phyloP scores from a whole-genome alignment of 768 basidiomycete species.

The Mycena maculata region DNA sequence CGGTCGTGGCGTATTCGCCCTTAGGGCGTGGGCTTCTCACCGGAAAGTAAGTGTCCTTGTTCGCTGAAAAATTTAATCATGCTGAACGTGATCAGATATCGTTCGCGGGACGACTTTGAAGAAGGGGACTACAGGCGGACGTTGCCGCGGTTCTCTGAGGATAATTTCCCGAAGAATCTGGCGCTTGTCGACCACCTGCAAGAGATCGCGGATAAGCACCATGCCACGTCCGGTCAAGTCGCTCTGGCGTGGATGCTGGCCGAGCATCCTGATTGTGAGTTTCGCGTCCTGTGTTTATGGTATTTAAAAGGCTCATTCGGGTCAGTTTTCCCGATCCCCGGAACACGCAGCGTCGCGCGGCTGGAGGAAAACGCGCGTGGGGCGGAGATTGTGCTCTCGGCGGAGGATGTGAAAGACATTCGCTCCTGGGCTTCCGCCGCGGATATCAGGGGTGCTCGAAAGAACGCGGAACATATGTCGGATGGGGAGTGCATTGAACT shows the following conservation, averaged over 20 bases:
- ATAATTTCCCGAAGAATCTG: conserved; percentile 60
- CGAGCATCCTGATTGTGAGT: conserved; percentile 30
- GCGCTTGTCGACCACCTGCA: conserved; percentile 49
- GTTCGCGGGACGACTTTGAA: conserved; percentile 50
- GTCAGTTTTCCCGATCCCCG: conserved; percentile 44
- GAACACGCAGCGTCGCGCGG: conserved; percentile 43
- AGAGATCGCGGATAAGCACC: conserved; percentile 43
- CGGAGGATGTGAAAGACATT: conserved; percentile 41
- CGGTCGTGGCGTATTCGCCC: conserved; percentile 48
- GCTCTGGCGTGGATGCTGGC: conserved; percentile 41
- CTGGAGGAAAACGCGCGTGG: conserved; percentile 50
- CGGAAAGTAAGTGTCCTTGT: conserved; percentile 40
- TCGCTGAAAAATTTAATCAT: conserved; percentile 37
- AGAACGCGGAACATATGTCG: conserved; percentile 31
- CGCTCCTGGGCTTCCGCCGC: conserved; percentile 35
- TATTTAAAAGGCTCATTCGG: not conserved
- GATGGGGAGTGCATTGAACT: conserved; percentile 36
- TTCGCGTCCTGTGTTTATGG: not conserved
- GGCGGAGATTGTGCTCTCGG: conserved; percentile 35
- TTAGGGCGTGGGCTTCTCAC: conserved; percentile 52
- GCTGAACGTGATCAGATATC: conserved; percentile 37
- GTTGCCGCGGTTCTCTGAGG: conserved; percentile 47
- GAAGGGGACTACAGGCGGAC: conserved; percentile 46
- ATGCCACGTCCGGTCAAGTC: conserved; percentile 47
- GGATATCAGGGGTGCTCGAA: conserved; percentile 39